Evolutionary conservation across 441 rosid genomes (phyloP), one percentile per base, ranked within the genome.

Genomic region (Hypseocharis bilobata): DNA sequence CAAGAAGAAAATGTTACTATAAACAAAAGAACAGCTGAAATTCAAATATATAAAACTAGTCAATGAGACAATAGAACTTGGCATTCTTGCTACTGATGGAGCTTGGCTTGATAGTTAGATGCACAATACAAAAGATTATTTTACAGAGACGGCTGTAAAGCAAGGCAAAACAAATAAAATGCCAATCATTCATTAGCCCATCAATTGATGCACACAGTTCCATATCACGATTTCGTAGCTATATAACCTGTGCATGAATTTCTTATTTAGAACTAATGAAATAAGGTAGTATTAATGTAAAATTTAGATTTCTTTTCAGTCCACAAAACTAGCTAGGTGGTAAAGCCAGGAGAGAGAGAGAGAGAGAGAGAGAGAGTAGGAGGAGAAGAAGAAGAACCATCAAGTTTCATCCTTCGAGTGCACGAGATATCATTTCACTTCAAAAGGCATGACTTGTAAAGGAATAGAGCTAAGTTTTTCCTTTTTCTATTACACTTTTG

Each of bases 1-100:
- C 78, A 79, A 78, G 51, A 59, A 59, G 45, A 68, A 25, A 34
- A 52, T 60, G 32, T 32, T 61, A 20, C 29, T 25, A 29, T 28
- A 29, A 47, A 27, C 25, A 1, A 28, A 8, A 44, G 63, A n/a
- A 14, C 10, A 54, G 62, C 22, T 22, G 66, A 19, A 47, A 20
- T 47, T 55, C 8, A 63, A 14, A 0, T 54, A 49, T 13, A 57
- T 14, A 59, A 68, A 66, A 76, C 6, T n/a, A 49, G 25, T 0
- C 19, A 49, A 19, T 19, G 25, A 49, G 13, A 36, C 42, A 0
- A 3, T 36, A 13, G 20, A 7, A 52, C n/a, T 10, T 14, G 7
- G 10, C n/a, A 63, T 25, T 1, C 36, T 26, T 42, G 38, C 4
- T 40, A 4, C 38, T 34, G 70, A 74, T 57, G 57, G 59, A 62